Base-by-base conservation (phyloP, 2,329 filamentous ascomycete species). In the Penicillium hordei region DNA sequence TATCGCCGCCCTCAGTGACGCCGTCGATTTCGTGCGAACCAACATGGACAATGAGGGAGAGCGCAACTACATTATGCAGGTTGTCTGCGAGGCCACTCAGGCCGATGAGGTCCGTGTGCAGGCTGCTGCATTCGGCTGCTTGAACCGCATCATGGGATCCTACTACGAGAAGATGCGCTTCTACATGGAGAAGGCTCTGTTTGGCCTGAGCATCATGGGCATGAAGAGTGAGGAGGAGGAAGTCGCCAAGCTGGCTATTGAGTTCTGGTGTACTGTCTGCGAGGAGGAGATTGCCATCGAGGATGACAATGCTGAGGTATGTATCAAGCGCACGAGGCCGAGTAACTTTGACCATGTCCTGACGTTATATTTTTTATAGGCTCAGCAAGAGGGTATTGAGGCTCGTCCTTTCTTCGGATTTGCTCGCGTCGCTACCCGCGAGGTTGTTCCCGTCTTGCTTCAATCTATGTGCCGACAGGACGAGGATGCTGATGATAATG, bases 81-180 rank as follows among this genome's bases (percentile, higher is more conserved):
- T 99, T 65, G 91, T 99, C 70, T 99, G 94, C 79, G 94, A 99
- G 82, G 94, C 94, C 68, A 99, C 94, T 55, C 94, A 99, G 80
- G 92, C 93, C 68, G 83, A 89, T 1, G 94, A 99, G 76, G 86
- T 85, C 58, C 86, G 92, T 72, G 95, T 99, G 76, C 93, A 97
- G 78, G 91, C 96, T 75, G 93, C 92, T 60, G 91, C 94, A 43
- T 99, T 97, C 75, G 94, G 94, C 69, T 97, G 94, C 76, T 81
- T 99, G 67, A 99, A 99, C 84, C 88, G 94, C 71, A 97, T 99
- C 77, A 99, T 99, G 94, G 90, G 85, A 60, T 85, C 97, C 63
- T 99, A 99, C 83, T 99, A 99, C 76, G 94, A 99, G 71, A 95
- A 97, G 81, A 99, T 99, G 94, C 89, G 93, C 70, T 99, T 97